Percentiles rank a stretch among this genome's conserved stretches.
phyloP scores from a whole-genome alignment of 2,329 filamentous ascomycete species.

The Magnaporthiopsis rhizophila region DNA sequence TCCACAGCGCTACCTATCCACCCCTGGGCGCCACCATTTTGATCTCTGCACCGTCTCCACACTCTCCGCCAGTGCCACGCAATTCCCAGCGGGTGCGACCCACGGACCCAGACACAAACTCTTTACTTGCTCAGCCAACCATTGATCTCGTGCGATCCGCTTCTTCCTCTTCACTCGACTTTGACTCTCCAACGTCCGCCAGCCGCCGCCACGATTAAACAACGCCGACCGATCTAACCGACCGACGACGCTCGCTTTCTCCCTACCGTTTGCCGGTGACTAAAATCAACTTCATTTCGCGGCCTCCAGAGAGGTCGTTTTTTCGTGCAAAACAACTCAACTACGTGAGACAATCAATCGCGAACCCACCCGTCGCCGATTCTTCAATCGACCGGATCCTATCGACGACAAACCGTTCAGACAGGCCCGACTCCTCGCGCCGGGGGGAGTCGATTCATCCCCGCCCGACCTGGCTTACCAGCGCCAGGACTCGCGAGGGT shows the following conservation, averaged over 20 bases:
- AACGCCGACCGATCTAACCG: neutral
- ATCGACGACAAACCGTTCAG: neutral
- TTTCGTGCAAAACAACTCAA: neutral
- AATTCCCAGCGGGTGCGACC: neutral
- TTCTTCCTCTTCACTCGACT: neutral
- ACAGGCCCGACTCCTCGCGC: slow-evolving; percentile 9
- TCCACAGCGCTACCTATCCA: neutral
- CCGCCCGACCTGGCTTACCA: slow-evolving; percentile 36
- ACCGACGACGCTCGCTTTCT: neutral
- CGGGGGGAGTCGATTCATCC: slow-evolving; percentile 19
- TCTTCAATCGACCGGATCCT: neutral
- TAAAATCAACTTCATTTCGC: neutral
- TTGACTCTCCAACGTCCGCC: neutral
- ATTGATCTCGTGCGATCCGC: neutral
- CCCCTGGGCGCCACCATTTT: neutral
- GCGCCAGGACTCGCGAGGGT: slow-evolving; percentile 35
- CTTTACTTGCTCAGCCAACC: neutral
- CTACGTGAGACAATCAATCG: neutral
- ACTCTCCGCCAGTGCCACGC: neutral
- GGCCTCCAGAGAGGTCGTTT: neutral
- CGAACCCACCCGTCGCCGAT: neutral
- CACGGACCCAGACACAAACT: neutral
- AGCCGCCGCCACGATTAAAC: neutral
- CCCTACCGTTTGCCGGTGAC: neutral
- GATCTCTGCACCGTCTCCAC: neutral